Evolutionary conservation across 441 rosid genomes (phyloP).

Genomic region (Sinapis alba): DNA sequence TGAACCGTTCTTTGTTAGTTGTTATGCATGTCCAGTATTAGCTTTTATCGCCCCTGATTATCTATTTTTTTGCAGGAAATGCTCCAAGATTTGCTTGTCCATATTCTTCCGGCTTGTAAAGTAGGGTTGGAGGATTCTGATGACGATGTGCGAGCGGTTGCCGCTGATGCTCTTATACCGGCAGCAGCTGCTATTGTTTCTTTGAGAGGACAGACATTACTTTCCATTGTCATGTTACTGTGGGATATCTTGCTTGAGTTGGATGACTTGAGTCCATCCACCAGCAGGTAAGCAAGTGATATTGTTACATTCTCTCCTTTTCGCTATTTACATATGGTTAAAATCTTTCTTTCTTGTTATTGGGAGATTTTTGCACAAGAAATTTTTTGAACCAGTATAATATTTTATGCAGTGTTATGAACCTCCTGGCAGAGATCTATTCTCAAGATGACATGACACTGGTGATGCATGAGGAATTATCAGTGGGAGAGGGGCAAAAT

Average conservation of each 20-base stretch:
- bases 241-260: conserved; percentile 99
- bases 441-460: conserved; percentile 96
- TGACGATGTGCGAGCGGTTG: conserved; percentile 99
- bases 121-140: conserved; percentile 99
- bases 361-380: conserved; percentile 13
- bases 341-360: conserved; percentile 12
- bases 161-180: conserved; percentile 98
- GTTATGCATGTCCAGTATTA: conserved; percentile 29
- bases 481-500: conserved; percentile 60
- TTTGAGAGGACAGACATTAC: conserved; percentile 77
- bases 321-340: conserved; percentile 4
- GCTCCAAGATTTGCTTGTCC: conserved; percentile 82
- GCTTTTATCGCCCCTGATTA: conserved; percentile 35
- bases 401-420: conserved; percentile 92
- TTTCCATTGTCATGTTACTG: conserved; percentile 90
- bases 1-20: conserved; percentile 16
- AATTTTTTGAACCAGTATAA: conserved; percentile 12
- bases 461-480: conserved; percentile 58
- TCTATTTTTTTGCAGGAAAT: conserved; percentile 67
- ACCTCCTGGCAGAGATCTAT: conserved; percentile 97
- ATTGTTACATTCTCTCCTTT: conserved; percentile 13
- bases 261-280: conserved; percentile 99
- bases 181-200: conserved; percentile 87
- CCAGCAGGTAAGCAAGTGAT: conserved; percentile 80
- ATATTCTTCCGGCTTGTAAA: conserved; percentile 91